Evolutionary conservation across 805 yeast species (phyloP).

Genomic region (Barnettozyma vustinii): DNA sequence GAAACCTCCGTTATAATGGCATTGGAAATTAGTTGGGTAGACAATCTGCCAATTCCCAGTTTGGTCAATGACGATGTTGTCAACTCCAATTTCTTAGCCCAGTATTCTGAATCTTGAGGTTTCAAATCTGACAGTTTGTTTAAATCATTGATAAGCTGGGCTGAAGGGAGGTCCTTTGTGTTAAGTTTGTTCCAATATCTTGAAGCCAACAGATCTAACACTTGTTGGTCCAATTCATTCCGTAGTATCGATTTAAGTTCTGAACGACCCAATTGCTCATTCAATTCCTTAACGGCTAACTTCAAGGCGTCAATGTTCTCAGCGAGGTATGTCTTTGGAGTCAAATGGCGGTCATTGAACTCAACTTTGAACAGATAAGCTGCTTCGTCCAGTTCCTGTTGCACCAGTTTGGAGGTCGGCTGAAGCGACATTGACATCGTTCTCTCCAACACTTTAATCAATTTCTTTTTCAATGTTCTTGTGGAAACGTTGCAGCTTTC

Average conservation of each 20-base stretch:
- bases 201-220: constrained; percentile 79
- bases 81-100: constrained; percentile 85
- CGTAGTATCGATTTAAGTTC: constrained; percentile 76
- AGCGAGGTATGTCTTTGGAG: constrained; percentile 92
- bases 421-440: constrained; percentile 86
- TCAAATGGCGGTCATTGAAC: constrained; percentile 87
- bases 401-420: constrained; percentile 82
- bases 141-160: constrained; percentile 36
- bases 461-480: constrained; percentile 63
- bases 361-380: constrained; percentile 92
- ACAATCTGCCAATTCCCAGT: constrained; percentile 86
- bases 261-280: constrained; percentile 73
- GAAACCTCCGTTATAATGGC: constrained; percentile 75
- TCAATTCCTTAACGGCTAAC: constrained; percentile 79
- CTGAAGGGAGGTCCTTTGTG: constrained; percentile 16
- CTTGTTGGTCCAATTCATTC: constrained; percentile 83
- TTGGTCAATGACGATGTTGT: constrained; percentile 83
- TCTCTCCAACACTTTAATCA: constrained; percentile 81
- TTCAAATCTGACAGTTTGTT: constrained; percentile 50
- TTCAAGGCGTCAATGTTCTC: constrained; percentile 86
- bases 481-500: constrained; percentile 71
- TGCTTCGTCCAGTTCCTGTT: constrained; percentile 90
- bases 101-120: constrained; percentile 62
- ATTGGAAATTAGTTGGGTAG: constrained; percentile 78
- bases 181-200: constrained; percentile 79